Evolutionary conservation across 352 stramenopile species (phyloP).

Genomic region (Pythium biforme): DNA sequence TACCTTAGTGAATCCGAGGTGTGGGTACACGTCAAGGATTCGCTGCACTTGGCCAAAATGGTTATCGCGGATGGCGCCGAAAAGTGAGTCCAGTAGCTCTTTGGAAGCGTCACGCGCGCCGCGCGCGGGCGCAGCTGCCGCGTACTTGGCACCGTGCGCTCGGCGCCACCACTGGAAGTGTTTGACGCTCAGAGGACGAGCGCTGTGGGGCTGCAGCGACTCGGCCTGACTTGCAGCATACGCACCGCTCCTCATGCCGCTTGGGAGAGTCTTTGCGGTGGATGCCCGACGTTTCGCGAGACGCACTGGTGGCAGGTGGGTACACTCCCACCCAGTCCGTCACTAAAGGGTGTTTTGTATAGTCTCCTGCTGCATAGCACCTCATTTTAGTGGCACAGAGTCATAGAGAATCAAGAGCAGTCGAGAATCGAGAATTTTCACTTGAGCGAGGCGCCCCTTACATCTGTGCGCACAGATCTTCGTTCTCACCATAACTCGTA

Average conservation of each 20-base stretch:
- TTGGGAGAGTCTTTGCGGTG: no score
- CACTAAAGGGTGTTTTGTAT: neutral
- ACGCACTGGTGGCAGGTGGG: neutral
- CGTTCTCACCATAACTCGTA: no score
- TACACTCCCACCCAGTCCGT: conserved; percentile 8
- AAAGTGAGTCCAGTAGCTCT: conserved; percentile 13
- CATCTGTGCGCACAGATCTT: no score
- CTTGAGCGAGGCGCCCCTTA: no score
- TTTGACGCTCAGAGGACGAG: conserved; percentile 4
- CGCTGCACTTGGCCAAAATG: conserved; percentile 7
- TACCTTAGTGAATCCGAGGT: conserved; percentile 30
- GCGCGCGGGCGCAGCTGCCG: neutral
- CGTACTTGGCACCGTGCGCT: conserved; percentile 13
- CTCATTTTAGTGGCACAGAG: neutral
- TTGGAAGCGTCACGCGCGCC: neutral
- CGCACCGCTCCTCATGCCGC: neutral
- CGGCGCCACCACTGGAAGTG: conserved; percentile 23
- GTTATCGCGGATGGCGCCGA: conserved; percentile 25
- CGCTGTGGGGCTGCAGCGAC: neutral
- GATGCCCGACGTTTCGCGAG: no score
- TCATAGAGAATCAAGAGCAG: neutral
- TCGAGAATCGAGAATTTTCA: no score
- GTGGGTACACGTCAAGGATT: conserved; percentile 22
- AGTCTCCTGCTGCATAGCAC: neutral
- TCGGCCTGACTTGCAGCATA: no score